These are phyloP conservation scores for Penicillium sp. DNA, from an alignment of 2,329 filamentous ascomycete genomes.

Conservation along the genomic window DNA sequence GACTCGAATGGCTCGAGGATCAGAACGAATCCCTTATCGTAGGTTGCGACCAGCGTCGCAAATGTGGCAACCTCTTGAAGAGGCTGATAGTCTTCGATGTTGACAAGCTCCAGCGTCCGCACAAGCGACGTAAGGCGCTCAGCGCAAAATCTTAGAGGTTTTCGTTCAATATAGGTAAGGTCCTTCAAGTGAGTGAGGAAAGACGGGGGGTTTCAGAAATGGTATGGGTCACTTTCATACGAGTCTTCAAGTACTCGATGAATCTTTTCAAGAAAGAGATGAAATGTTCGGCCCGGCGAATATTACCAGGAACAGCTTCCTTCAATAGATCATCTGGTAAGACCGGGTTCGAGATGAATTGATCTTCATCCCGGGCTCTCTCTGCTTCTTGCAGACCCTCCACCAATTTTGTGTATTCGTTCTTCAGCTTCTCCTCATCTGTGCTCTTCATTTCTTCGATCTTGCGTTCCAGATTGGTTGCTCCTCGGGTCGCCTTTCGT, in stretches of 20 bases:
- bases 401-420: conserved; percentile 92
- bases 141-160: conserved; percentile 86
- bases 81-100: conserved; percentile 96
- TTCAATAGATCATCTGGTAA: conserved; percentile 90
- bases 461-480: conserved; percentile 82
- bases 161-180: conserved; percentile 95
- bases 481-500: conserved; percentile 83
- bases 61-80: conserved; percentile 97
- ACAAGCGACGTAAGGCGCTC: conserved; percentile 93
- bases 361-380: conserved; percentile 84
- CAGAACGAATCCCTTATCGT: conserved; percentile 91
- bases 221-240: conserved; percentile 97
- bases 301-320: conserved; percentile 95
- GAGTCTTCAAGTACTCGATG: conserved; percentile 94
- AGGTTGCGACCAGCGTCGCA: conserved; percentile 90
- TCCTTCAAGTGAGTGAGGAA: conserved; percentile 92
- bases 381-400: conserved; percentile 85
- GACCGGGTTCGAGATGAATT: conserved; percentile 95
- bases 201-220: conserved; percentile 96
- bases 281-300: conserved; percentile 92
- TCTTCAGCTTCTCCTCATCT: conserved; percentile 89
- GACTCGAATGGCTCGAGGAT: conserved; percentile 98
- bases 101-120: conserved; percentile 88
- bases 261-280: conserved; percentile 92
- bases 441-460: conserved; percentile 95